Evolutionary conservation across 108 stramenopile species (phyloP), one percentile per base, ranked within the genome.

Genomic region (Aureococcus anophagefferens): DNA sequence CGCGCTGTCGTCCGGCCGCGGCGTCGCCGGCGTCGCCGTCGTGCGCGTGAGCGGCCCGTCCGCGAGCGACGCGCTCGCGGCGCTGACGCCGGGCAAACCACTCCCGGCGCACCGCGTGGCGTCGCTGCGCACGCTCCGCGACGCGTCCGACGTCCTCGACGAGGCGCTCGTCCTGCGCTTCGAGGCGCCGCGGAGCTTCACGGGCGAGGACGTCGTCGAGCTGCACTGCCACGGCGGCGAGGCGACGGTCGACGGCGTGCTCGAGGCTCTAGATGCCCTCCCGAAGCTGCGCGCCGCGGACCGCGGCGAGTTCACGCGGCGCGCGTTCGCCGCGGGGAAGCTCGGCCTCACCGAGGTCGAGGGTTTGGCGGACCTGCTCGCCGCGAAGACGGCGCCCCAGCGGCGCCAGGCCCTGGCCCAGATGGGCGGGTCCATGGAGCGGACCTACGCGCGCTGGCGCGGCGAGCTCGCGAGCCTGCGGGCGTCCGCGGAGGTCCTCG

Each of bases 401-500:
- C 77, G 94, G 37, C 78, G 81, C 45, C 94, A 94, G 81, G 96
- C 94, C 11, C 77, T 98, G 75, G 63, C 66, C 65, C 93, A 94
- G 72, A 83, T 95, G 72, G 91, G 91, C 64, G 95, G 95, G 17
- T 74, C 84, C 11, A 72, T 94, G 33, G 85, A 84, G 35, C 66
- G 74, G 46, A 67, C 78, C 68, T 95, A 93, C 73, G 84, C 84
- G 36, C 77, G 69, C 13, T 98, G 97, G 97, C 78, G 93, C 40
- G 70, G 78, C 62, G 77, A 83, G 73, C 74, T 96, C 35, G 84
- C 85, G 25, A 77, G 75, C 29, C 91, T 91, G 25, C 77, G 96
- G 75, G 97, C 97, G 30, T 93, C 94, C 81, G 91, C 93, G 4
- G 97, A 98, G 80, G 97, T 95, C 4, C 91, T 95, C n/a, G 92